Base-by-base conservation (phyloP, 2,329 filamentous ascomycete species). In the Pseudopyricularia javanii region DNA sequence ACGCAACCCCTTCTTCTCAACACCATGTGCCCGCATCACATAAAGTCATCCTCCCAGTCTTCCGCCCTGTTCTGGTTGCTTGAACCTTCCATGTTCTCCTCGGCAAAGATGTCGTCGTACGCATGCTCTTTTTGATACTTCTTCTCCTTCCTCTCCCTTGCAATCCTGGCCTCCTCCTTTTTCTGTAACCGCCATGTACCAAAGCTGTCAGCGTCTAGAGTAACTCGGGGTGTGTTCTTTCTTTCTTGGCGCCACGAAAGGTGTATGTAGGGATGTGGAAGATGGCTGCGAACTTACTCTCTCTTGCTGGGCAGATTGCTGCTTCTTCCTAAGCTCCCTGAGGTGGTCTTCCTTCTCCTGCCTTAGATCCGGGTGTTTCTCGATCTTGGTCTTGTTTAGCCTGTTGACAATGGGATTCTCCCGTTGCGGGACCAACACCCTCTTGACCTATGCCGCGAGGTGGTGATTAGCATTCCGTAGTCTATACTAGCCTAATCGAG, bases 71-170 rank as follows among this genome's bases (percentile, higher is more conserved):
- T 83, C 69, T 96, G 88, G 68, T 98, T 98, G 71, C 85, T 95
- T 53, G 82, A 82, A 22, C 68, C 71, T 45, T 82, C 82, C 72
- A 95, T 76, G 61, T 86, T 85, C 54, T 95, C 88, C 52, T 94
- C 89, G 4, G 79, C 82, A 67, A 95, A 90, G 52, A 96, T 69
- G 48, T 95, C 90, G 64, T 97, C 93, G 67, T 98, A 98, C 2
- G 91, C 91, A 70, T 98, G 91, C n/a, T 95, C 90, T 70, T 93
- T 93, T 69, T 95, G 88, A 77, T 83, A 95, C 68, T 94, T 94
- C 70, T 91, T 80, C 68, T 94, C 85, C 68, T 88, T 86, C 58
- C 88, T 79, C 72, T 96, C 88, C 67, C 89, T 85, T 50, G 83
- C 79, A 48, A 90, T 66, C 35, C 74, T 73, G 0, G 80, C 81